phyloP scores from a whole-genome alignment of 768 basidiomycete genomes.

The Pleurotus tuoliensis region DNA sequence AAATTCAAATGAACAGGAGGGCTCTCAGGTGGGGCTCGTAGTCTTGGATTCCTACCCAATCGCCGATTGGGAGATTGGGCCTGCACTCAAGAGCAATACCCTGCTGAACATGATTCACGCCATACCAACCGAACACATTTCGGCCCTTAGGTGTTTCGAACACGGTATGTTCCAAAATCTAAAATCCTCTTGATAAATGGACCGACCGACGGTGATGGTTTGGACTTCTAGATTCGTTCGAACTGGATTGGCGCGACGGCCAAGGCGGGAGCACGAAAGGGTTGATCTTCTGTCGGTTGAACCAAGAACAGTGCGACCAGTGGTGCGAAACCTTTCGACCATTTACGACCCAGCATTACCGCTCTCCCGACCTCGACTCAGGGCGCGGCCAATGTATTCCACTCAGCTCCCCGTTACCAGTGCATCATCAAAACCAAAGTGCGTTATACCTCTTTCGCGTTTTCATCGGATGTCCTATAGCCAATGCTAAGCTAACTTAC shows the following conservation, averaged over 20 bases:
- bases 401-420: no score
- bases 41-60: slow-evolving; percentile 26
- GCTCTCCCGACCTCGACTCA: slow-evolving; percentile 4
- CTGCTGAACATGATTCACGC: slow-evolving; percentile 26
- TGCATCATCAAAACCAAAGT: background rate
- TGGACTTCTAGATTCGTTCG: slow-evolving; percentile 21
- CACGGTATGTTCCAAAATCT: slow-evolving; percentile 16
- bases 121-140: slow-evolving; percentile 24
- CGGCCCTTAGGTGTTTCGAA: slow-evolving; percentile 24
- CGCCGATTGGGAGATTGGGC: slow-evolving; percentile 34
- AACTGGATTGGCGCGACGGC: slow-evolving; percentile 27
- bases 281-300: slow-evolving; percentile 12
- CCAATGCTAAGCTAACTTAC: no score
- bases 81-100: slow-evolving; percentile 23
- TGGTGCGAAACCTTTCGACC: slow-evolving; percentile 12
- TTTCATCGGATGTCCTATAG: no score
- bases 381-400: no score
- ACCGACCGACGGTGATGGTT: background rate
- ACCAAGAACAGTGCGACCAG: slow-evolving; percentile 17
- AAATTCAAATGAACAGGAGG: slow-evolving; percentile 9
- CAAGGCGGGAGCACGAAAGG: slow-evolving; percentile 3
- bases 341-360: slow-evolving; percentile 2
- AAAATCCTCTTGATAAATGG: no score
- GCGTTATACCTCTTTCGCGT: background rate
- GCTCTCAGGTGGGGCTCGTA: slow-evolving; percentile 8